phyloP scores from a whole-genome alignment of 371 early-diverging fungal genomes.

The Capillidium heterosporum region DNA sequence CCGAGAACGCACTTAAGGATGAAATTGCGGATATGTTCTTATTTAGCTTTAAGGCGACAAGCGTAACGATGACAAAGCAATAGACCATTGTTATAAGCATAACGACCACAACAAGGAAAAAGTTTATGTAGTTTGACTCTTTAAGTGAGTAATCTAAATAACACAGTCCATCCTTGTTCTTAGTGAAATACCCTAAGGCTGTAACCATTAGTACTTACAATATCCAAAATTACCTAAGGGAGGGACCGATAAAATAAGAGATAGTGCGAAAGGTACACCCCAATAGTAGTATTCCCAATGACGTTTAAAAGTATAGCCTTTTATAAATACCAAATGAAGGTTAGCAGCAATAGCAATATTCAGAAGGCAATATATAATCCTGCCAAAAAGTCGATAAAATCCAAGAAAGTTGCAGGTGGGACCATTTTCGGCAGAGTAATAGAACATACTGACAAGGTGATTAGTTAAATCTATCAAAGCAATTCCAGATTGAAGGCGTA shows the following conservation, averaged over 20 bases:
- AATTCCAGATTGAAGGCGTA: background rate
- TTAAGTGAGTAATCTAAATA: background rate
- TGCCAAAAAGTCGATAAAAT: background rate
- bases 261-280: background rate
- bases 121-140: background rate
- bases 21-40: background rate
- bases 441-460: background rate
- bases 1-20: background rate
- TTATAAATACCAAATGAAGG: background rate
- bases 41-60: background rate
- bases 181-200: background rate
- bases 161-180: background rate
- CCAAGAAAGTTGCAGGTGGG: background rate
- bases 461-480: background rate
- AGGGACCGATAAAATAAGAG: background rate
- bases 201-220: background rate
- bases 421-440: background rate
- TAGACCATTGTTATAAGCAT: background rate
- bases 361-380: background rate
- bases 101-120: background rate
- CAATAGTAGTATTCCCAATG: background rate
- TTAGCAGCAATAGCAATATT: constrained; percentile 1
- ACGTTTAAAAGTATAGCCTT: background rate
- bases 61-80: background rate
- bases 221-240: background rate